phyloP scores from a whole-genome alignment of 805 yeast species.

The Wickerhamiella kazuoi region DNA sequence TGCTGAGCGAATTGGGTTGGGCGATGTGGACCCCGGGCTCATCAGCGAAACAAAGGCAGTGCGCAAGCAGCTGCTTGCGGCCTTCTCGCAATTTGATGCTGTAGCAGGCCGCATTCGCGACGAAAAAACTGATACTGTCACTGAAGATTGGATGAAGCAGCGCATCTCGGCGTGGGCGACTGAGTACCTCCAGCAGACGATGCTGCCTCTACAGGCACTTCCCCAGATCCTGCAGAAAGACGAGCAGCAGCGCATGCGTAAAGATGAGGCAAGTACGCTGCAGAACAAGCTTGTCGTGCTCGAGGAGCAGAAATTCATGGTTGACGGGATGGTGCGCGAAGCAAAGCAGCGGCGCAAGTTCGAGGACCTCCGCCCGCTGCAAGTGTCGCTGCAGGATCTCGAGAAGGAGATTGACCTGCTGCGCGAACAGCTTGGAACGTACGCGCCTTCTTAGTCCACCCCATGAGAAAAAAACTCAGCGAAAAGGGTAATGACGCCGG shows the following conservation, averaged over 20 bases:
- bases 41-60: slow-evolving; percentile 8
- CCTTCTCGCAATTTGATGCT: slow-evolving; percentile 35
- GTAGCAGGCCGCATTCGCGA: slow-evolving; percentile 29
- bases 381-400: slow-evolving; percentile 41
- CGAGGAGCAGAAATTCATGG: slow-evolving; percentile 64
- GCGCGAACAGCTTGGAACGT: slow-evolving; percentile 39
- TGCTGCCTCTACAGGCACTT: slow-evolving; percentile 44
- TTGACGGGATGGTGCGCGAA: slow-evolving; percentile 43
- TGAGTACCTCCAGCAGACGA: slow-evolving; percentile 45
- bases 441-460: too few species aligned
- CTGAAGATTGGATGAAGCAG: slow-evolving; percentile 31
- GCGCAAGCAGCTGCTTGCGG: slow-evolving; percentile 29
- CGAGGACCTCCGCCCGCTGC: slow-evolving; percentile 53
- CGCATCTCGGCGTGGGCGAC: slow-evolving; percentile 43
- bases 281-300: slow-evolving; percentile 59
- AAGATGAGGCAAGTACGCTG: slow-evolving; percentile 10
- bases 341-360: slow-evolving; percentile 52
- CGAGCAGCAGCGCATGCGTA: slow-evolving; percentile 11
- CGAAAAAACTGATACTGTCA: slow-evolving; percentile 20
- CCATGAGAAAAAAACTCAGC: slow-evolving; percentile 3
- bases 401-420: slow-evolving; percentile 27
- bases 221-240: slow-evolving; percentile 29
- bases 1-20: slow-evolving; percentile 22
- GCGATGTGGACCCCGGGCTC: slow-evolving; percentile 10
- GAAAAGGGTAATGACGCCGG: neutral